Base-by-base conservation (phyloP, 768 basidiomycete genomes). In the Collybiopsis luxurians region DNA sequence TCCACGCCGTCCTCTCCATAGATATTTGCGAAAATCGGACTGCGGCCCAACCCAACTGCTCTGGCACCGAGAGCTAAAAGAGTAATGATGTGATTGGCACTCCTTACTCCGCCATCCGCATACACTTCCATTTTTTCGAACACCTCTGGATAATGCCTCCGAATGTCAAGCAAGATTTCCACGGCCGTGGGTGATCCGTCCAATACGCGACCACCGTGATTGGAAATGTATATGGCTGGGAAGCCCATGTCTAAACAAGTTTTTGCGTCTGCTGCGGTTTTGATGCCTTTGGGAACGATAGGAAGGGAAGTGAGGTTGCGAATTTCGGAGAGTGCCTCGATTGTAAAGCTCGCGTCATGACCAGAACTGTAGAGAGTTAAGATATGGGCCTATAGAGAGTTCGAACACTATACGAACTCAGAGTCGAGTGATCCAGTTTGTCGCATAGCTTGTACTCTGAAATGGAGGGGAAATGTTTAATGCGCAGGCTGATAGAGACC, bases 31-130 rank as follows among this genome's bases (percentile, higher is more conserved):
- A 68, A 78, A 59, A 79, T 63, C 44, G 74, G 66, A 1, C 66
- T 66, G 13, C 74, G 38, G 2, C 77, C 78, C 10, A 79, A 55
- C 0, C 78, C 78, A 11, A 78, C 75, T 2, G 70, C 75, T 15
- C 61, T 67, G 1, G 76, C 77, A 6, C 77, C 77, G 2, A 79
- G 62, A 12, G 73, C 73, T 0, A 78, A 62, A 12, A 75, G 71
- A 53, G 75, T 77, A 19, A 79, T 58, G 17, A 78, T 68, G 55
- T 80, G 78, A 0, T 76, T 78, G 0, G 79, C 79, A 7, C 76
- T 61, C 23, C 76, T 63, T 38, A 79, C 71, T 3, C 79, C 79
- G 1, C 79, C 79, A 55, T 79, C 79, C 23, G 74, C 68, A 53
- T 70, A 79, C 12, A 80, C 68, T 60, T 79, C 75, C 62, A 70